These are phyloP conservation scores for Chlamydomonas sp. DNA, from an alignment of 139 green algal species.

Conservation along the genomic window DNA sequence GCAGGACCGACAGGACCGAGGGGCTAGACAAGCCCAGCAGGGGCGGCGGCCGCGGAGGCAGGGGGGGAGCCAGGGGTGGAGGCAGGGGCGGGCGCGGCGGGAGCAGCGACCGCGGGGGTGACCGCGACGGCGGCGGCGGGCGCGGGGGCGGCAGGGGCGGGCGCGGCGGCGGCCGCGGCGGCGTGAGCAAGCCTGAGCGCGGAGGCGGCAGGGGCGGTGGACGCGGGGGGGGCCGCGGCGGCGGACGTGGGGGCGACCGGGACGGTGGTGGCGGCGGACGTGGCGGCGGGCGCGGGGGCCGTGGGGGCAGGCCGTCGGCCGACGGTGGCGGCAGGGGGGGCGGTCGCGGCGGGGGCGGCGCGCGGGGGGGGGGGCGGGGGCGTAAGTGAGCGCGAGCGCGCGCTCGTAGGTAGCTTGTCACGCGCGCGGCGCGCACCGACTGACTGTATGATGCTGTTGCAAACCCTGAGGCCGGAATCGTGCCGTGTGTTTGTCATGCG, in stretches of 20 bases:
- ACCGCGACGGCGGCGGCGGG: background rate
- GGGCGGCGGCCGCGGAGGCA: background rate
- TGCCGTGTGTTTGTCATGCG: background rate
- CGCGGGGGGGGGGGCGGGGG: background rate
- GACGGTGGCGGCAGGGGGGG: background rate
- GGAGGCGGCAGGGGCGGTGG: constrained; percentile 17
- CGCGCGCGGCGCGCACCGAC: too few species aligned
- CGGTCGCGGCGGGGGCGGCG: background rate
- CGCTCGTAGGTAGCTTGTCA: background rate
- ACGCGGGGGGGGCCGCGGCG: constrained; percentile 6
- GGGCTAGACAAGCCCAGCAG: background rate
- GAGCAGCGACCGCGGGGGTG: background rate
- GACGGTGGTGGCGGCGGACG: background rate
- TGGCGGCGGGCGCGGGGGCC: background rate
- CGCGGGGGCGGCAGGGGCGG: background rate
- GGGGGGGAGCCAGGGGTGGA: background rate
- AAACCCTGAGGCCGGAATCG: too few species aligned
- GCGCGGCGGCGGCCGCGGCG: background rate
- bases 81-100: background rate
- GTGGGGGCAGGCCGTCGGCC: background rate
- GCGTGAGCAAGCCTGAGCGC: background rate
- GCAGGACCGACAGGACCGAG: too few species aligned
- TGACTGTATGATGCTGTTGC: too few species aligned
- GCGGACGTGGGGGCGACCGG: background rate
- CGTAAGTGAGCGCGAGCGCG: background rate